Evolutionary conservation across 2,329 filamentous ascomycete genomes (phyloP).

Genomic region (Colletotrichum sojae): DNA sequence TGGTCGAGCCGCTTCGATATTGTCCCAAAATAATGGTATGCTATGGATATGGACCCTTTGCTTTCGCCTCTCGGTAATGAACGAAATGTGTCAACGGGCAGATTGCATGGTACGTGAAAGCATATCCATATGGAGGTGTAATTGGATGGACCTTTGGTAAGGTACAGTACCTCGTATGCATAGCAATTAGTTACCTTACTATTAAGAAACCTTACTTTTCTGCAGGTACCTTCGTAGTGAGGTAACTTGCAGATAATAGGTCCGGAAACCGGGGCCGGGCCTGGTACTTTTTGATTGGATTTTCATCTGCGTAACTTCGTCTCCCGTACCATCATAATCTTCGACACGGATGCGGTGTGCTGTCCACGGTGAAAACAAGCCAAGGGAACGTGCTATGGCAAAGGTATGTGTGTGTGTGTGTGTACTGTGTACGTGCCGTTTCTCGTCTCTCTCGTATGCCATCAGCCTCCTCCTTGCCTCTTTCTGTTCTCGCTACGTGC

Average conservation of each 20-base stretch:
- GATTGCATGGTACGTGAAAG: background rate
- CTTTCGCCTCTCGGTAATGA: constrained; percentile 23
- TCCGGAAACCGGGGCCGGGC: constrained; percentile 18
- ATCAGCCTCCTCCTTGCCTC: background rate
- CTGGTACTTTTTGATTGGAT: constrained; percentile 16
- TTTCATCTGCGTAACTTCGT: constrained; percentile 22
- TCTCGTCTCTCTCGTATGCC: background rate
- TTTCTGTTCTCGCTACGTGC: background rate
- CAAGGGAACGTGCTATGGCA: background rate
- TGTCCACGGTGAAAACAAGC: too few species aligned
- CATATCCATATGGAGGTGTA: too few species aligned
- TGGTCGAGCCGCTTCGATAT: constrained; percentile 11
- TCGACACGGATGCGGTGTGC: background rate
- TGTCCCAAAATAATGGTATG: constrained; percentile 4
- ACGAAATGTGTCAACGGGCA: constrained; percentile 7
- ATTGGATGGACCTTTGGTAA: too few species aligned
- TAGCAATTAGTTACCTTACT: too few species aligned
- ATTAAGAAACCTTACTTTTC: too few species aligned
- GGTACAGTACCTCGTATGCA: too few species aligned
- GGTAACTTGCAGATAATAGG: constrained; percentile 7
- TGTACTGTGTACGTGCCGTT: background rate
- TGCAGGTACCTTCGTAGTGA: too few species aligned
- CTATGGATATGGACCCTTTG: background rate
- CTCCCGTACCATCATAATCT: constrained; percentile 32
- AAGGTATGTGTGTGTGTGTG: background rate